A percentile compares a stretch with the other conserved stretches of the same genome.
phyloP scores from a whole-genome alignment of 2,329 filamentous ascomycete species.

The Alternaria ventricosa region DNA sequence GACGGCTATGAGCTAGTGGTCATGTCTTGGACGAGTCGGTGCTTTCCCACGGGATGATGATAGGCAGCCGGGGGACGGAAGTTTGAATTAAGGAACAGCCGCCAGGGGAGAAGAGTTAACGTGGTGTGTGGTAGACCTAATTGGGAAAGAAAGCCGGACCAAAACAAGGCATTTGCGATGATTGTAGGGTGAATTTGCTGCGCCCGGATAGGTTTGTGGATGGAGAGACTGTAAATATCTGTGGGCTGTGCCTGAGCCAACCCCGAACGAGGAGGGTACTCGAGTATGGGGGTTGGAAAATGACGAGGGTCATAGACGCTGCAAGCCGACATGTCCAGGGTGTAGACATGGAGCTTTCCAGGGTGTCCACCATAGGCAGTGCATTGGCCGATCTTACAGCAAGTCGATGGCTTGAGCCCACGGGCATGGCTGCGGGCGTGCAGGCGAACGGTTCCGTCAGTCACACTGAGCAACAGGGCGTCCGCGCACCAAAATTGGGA shows the following conservation, averaged over 20 bases:
- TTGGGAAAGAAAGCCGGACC: conserved; percentile 39
- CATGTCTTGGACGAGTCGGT: conserved; percentile 38
- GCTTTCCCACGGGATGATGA: conserved; percentile 35
- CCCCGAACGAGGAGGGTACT: conserved; percentile 28
- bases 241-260: conserved; percentile 48
- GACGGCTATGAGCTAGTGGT: conserved; percentile 39
- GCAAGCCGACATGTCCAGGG: conserved; percentile 39
- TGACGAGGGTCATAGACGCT: conserved; percentile 35
- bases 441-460: conserved; percentile 46
- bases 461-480: conserved; percentile 35
- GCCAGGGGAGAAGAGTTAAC: conserved; percentile 33
- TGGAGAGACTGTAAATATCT: conserved; percentile 45
- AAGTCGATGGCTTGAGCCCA: conserved; percentile 40
- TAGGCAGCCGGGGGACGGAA: conserved; percentile 38
- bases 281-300: conserved; percentile 19
- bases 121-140: conserved; percentile 33
- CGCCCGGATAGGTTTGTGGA: conserved; percentile 38
- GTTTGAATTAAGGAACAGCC: conserved; percentile 39
- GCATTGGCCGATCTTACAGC: conserved; percentile 31
- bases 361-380: conserved; percentile 35
- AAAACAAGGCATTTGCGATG: conserved; percentile 43
- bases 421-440: conserved; percentile 43
- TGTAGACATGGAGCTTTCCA: conserved; percentile 27
- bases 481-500: conserved; percentile 42
- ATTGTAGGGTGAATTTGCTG: conserved; percentile 38